phyloP scores from a whole-genome alignment of 2,329 filamentous ascomycete genomes.

The Simplicillium aogashimaense region DNA sequence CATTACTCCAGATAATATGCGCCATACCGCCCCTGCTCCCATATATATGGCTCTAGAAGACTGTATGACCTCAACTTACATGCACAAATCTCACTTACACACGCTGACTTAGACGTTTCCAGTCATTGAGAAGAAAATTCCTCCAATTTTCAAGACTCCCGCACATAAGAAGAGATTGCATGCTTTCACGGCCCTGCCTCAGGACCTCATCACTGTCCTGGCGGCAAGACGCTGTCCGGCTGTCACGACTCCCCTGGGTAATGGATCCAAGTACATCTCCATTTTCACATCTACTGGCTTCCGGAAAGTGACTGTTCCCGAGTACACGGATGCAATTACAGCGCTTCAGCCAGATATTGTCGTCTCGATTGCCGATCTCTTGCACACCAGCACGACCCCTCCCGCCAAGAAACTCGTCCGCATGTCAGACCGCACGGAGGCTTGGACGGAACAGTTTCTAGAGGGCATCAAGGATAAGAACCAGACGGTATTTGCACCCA shows the following conservation, averaged over 20 bases:
- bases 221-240: slow-evolving; percentile 70
- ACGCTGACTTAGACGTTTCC: not conserved
- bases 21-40: slow-evolving; percentile 54
- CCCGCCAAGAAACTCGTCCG: slow-evolving; percentile 66
- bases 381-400: slow-evolving; percentile 35
- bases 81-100: no score
- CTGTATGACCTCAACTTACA: slow-evolving; percentile 47
- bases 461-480: slow-evolving; percentile 17
- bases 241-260: slow-evolving; percentile 59
- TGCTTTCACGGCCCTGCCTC: slow-evolving; percentile 64
- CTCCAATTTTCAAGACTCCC: slow-evolving; percentile 36
- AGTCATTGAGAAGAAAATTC: slow-evolving; percentile 46
- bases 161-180: slow-evolving; percentile 51
- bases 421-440: slow-evolving; percentile 79
- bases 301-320: slow-evolving; percentile 53
- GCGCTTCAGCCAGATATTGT: slow-evolving; percentile 71
- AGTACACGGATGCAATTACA: slow-evolving; percentile 57
- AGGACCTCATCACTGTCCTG: slow-evolving; percentile 58
- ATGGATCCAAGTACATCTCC: slow-evolving; percentile 61
- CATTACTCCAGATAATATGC: slow-evolving; percentile 76
- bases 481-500: slow-evolving; percentile 45
- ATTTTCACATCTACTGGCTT: slow-evolving; percentile 86
- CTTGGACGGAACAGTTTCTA: slow-evolving; percentile 67
- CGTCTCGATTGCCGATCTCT: slow-evolving; percentile 67
- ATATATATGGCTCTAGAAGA: slow-evolving; percentile 84